These are phyloP conservation scores for Claviceps maximensis DNA, from an alignment of 2,329 filamentous ascomycete genomes.

Conservation along the genomic window DNA sequence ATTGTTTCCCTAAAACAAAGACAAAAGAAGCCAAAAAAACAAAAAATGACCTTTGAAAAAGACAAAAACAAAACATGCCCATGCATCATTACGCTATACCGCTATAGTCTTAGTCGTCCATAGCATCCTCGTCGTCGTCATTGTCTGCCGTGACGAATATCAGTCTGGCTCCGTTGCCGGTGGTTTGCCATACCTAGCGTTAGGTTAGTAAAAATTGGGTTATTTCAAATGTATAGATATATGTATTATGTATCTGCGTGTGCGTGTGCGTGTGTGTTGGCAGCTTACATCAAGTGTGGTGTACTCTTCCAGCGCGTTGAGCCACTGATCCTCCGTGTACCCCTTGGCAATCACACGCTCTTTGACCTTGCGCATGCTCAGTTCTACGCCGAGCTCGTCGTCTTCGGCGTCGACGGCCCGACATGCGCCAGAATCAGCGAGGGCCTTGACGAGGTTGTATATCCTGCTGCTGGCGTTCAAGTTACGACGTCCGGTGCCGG, in stretches of 20 bases:
- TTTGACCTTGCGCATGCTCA: constrained; percentile 78
- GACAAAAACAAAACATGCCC: constrained; percentile 8
- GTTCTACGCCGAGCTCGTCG: constrained; percentile 41
- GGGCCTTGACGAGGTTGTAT: constrained; percentile 81
- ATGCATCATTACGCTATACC: background rate
- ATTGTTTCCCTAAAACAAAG: background rate
- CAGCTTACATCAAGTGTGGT: constrained; percentile 68
- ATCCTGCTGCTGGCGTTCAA: constrained; percentile 80
- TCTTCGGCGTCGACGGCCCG: constrained; percentile 55
- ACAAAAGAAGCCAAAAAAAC: background rate
- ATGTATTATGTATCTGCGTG: background rate
- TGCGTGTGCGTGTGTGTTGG: background rate
- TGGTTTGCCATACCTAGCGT: constrained; percentile 62
- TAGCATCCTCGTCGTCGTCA: constrained; percentile 35
- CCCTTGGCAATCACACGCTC: constrained; percentile 91
- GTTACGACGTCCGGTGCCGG: constrained; percentile 44
- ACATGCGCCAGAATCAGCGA: constrained; percentile 78
- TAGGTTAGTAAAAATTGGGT: constrained; percentile 22
- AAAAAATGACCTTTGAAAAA: background rate
- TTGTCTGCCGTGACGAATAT: constrained; percentile 54
- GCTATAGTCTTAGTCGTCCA: constrained; percentile 23
- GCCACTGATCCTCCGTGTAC: constrained; percentile 89
- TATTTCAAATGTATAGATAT: too few relatives aligned
- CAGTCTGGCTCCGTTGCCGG: constrained; percentile 54
- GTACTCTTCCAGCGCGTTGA: constrained; percentile 79